Evolutionary conservation across 2,329 filamentous ascomycete genomes (phyloP).

Genomic region (Phyllosticta citrichinensis): DNA sequence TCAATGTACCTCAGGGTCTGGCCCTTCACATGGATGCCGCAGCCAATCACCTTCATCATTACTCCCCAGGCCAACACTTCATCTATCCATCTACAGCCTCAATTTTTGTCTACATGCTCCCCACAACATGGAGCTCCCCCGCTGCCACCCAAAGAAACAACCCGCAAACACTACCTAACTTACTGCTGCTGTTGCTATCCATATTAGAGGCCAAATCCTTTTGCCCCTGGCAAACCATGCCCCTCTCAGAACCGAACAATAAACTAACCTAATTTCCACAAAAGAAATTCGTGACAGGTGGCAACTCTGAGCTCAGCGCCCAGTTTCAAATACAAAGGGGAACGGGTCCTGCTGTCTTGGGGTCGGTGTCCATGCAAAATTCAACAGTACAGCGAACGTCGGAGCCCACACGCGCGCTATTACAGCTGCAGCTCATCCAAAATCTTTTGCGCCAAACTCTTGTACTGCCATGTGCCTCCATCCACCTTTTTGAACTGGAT

Average conservation of each 20-base stretch:
- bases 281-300: neutral
- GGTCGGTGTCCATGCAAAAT: neutral
- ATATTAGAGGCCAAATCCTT: neutral
- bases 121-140: no score
- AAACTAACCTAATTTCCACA: neutral
- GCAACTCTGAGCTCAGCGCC: neutral
- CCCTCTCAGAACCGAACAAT: neutral
- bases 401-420: constrained; percentile 11
- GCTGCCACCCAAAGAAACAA: no score
- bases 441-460: constrained; percentile 96
- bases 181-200: neutral
- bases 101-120: no score
- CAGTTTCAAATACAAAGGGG: neutral
- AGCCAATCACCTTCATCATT: no score
- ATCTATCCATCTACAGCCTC: no score
- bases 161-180: neutral
- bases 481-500: constrained; percentile 97
- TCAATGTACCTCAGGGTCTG: no score
- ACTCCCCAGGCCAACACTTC: no score
- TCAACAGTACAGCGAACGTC: neutral
- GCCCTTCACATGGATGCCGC: neutral
- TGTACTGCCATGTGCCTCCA: constrained; percentile 96
- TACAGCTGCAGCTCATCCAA: constrained; percentile 74
- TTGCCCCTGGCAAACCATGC: neutral
- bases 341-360: neutral